Conservation (phyloP, 306 rosid genomes). For the peach (Prunus persica) region Prunus_persica_NCBIv2 NC_034014.1:1943001-1943500, state of each 20-base stretch:
- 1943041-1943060: too few relatives aligned
- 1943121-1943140: neutral
- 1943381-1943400: neutral
- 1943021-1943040: too few relatives aligned
- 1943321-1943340: neutral
- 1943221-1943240: neutral
- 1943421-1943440: neutral
- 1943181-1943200: neutral
- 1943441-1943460: neutral
- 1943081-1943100: too few relatives aligned
- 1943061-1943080: too few relatives aligned
- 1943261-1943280: slow-evolving; percentile 3
- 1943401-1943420: neutral
- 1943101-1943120: neutral
- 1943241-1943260: neutral
- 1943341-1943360: neutral
- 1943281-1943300: neutral
- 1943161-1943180: neutral
- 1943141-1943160: neutral
- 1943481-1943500: neutral
- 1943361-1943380: neutral
- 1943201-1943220: neutral
- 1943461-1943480: neutral
- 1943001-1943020: too few relatives aligned
- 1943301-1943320: neutral